Evolutionary conservation across 1,139 yeast species (phyloP).

Genomic region (Magnusiomyces tetraspermus): DNA sequence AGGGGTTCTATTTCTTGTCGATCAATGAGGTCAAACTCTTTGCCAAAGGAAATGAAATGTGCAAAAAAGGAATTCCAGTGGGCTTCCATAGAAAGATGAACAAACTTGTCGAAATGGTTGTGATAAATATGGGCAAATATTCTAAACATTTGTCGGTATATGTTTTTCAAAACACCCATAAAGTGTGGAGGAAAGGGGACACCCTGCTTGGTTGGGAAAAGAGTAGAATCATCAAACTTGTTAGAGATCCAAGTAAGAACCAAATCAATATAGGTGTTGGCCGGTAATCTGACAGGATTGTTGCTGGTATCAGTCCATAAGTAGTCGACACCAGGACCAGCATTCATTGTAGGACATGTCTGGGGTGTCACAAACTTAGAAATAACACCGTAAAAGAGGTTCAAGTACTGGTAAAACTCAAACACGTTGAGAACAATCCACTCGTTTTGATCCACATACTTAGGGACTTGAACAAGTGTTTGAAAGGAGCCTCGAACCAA

Average conservation of each 20-base stretch:
- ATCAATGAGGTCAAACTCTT: constrained; percentile 76
- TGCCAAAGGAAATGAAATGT: constrained; percentile 81
- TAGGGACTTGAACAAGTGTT: constrained; percentile 90
- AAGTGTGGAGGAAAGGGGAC: constrained; percentile 88
- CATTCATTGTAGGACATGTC: constrained; percentile 87
- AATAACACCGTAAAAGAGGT: constrained; percentile 79
- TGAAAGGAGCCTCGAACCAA: constrained; percentile 95
- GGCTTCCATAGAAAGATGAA: constrained; percentile 86
- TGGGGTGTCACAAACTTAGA: constrained; percentile 86
- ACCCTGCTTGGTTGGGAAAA: constrained; percentile 83
- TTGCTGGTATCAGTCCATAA: constrained; percentile 77
- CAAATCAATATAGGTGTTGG: constrained; percentile 83
- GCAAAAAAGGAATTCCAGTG: constrained; percentile 98
- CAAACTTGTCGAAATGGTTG: constrained; percentile 85
- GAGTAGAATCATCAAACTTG: constrained; percentile 77
- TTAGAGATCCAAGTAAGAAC: constrained; percentile 85
- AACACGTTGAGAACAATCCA: constrained; percentile 93
- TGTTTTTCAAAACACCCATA: constrained; percentile 71
- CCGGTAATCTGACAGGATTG: constrained; percentile 80
- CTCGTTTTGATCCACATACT: constrained; percentile 86
- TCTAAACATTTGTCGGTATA: constrained; percentile 84
- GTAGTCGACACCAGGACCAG: constrained; percentile 87
- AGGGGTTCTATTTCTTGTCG: constrained; percentile 72
- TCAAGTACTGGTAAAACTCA: constrained; percentile 77
- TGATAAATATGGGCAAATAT: constrained; percentile 95